A percentile compares a stretch with the other conserved stretches of the same genome.
These are phyloP conservation scores for Albatrellus ellisii DNA, from an alignment of 768 basidiomycete genomes.

Conservation along the genomic window DNA sequence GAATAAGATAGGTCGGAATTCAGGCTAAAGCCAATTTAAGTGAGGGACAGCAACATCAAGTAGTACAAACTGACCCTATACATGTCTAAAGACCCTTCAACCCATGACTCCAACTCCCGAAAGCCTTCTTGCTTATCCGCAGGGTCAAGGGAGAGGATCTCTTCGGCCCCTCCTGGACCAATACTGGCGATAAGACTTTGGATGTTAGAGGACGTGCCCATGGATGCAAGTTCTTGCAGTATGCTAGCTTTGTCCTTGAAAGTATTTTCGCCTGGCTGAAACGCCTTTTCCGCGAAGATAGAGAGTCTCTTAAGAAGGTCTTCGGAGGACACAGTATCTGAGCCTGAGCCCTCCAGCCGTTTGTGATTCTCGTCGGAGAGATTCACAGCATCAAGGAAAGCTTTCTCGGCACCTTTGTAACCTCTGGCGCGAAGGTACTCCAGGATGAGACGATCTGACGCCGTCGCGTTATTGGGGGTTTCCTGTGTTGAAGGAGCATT, in stretches of 20 bases:
- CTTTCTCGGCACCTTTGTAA: constrained; percentile 31
- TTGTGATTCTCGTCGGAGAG: constrained; percentile 24
- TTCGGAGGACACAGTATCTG: constrained; percentile 22
- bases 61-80: constrained; percentile 48
- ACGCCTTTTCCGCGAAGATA: constrained; percentile 56
- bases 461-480: constrained; percentile 28
- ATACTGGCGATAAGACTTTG: constrained; percentile 69
- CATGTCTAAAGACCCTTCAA: constrained; percentile 85
- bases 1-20: constrained; percentile 86
- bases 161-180: constrained; percentile 70
- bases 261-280: constrained; percentile 54
- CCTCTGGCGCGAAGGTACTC: constrained; percentile 37
- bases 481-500: constrained; percentile 27
- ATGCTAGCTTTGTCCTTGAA: constrained; percentile 55
- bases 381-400: constrained; percentile 28
- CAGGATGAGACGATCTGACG: constrained; percentile 28
- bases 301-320: constrained; percentile 46
- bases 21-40: constrained; percentile 42
- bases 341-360: constrained; percentile 20
- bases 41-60: background rate
- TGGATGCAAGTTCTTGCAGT: constrained; percentile 50
- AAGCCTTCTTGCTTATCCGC: constrained; percentile 82
- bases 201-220: constrained; percentile 60
- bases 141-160: constrained; percentile 69
- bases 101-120: constrained; percentile 77